Conservation (phyloP, 306 rosid genomes). For the Vigna angularis region DNA sequence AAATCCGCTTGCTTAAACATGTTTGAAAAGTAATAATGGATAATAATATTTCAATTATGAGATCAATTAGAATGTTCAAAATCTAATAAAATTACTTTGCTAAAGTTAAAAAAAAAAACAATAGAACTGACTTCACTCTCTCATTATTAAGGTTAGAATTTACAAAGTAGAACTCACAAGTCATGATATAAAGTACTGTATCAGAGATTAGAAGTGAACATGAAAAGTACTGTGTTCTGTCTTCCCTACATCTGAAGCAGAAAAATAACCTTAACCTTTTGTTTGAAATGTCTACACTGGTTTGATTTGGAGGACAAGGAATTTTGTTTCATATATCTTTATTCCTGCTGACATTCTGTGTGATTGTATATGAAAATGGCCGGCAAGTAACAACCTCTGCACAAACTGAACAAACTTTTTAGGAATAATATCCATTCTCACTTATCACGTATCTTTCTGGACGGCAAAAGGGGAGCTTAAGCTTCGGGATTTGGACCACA, state of each 20-base stretch:
- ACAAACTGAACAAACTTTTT: neutral
- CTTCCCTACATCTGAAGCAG: too few species aligned
- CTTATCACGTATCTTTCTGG: slow-evolving; percentile 41
- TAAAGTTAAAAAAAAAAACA: too few species aligned
- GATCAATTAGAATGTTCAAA: too few species aligned
- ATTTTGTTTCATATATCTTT: neutral
- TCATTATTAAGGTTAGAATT: too few species aligned
- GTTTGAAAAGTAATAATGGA: too few species aligned
- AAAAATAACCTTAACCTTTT: too few species aligned
- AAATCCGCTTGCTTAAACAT: too few species aligned
- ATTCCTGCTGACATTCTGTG: slow-evolving; percentile 40
- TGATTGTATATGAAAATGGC: slow-evolving; percentile 36
- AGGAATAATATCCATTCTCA: slow-evolving; percentile 35
- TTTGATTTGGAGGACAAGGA: neutral
- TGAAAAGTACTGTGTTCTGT: neutral
- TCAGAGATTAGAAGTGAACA: neutral
- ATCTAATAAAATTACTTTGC: too few species aligned
- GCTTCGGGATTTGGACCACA: slow-evolving; percentile 38
- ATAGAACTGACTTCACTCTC: too few species aligned
- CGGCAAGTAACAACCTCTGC: slow-evolving; percentile 41
- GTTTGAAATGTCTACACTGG: neutral
- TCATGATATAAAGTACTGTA: too few species aligned
- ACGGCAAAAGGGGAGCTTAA: slow-evolving; percentile 36
- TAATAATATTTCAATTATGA: too few species aligned
- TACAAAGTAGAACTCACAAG: too few species aligned